These are phyloP conservation scores for Halenospora varia DNA, from an alignment of 495 filamentous ascomycete genomes.

Conservation along the genomic window DNA sequence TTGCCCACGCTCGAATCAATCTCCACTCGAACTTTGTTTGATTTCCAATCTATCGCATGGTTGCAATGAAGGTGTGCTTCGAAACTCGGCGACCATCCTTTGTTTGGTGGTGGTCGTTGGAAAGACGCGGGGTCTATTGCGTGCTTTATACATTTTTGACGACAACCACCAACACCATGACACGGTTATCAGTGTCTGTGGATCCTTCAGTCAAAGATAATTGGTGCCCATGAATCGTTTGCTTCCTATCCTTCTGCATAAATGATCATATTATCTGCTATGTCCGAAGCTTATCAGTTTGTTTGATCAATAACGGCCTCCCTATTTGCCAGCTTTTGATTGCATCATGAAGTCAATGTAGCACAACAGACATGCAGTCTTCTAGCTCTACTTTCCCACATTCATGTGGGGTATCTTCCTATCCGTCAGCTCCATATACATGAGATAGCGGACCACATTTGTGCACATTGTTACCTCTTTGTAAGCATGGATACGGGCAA, in stretches of 20 bases:
- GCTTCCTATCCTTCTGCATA: not conserved
- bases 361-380: slow-evolving; percentile 1
- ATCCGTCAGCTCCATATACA: too few species aligned
- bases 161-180: not conserved
- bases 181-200: not conserved
- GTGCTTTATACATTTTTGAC: slow-evolving; percentile 3
- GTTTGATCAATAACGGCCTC: not conserved
- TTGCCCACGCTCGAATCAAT: not conserved
- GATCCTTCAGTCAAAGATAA: not conserved
- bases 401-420: not conserved
- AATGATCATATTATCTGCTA: not conserved
- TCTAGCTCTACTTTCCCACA: not conserved
- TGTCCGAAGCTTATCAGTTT: not conserved
- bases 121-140: slow-evolving; percentile 14
- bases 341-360: not conserved
- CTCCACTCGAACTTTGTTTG: slow-evolving; percentile 1
- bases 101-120: not conserved
- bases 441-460: too few species aligned
- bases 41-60: slow-evolving; percentile 7
- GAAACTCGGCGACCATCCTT: not conserved
- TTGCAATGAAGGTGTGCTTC: not conserved
- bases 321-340: not conserved
- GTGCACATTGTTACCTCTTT: too few species aligned
- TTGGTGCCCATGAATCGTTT: not conserved
- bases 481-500: too few species aligned